Conservation (phyloP, 2,329 filamentous ascomycete genomes). For the Metarhizium humberi region DNA sequence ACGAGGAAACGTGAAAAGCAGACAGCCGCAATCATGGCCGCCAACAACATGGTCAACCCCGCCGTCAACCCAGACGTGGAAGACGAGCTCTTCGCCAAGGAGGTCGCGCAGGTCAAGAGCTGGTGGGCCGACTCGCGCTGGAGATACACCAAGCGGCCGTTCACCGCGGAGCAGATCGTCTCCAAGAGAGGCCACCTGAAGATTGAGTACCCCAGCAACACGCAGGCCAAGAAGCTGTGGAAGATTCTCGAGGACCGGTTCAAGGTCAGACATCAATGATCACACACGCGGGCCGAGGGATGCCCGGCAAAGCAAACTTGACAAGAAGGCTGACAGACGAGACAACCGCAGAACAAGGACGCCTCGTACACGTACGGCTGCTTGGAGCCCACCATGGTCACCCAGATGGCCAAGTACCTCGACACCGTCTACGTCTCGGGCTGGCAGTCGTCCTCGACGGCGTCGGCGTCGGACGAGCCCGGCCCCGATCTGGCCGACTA, state of each 20-base stretch:
- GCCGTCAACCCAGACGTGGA: slow-evolving; percentile 47
- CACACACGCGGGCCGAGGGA: neutral
- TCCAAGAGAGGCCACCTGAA: slow-evolving; percentile 86
- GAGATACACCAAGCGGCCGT: slow-evolving; percentile 85
- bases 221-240: slow-evolving; percentile 91
- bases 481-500: slow-evolving; percentile 98
- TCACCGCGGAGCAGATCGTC: slow-evolving; percentile 94
- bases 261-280: slow-evolving; percentile 41
- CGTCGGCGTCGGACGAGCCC: slow-evolving; percentile 88
- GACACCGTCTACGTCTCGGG: slow-evolving; percentile 98
- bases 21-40: slow-evolving; percentile 37
- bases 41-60: slow-evolving; percentile 52
- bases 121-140: slow-evolving; percentile 94
- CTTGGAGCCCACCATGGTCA: slow-evolving; percentile 95
- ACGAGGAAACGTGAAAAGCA: no score
- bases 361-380: slow-evolving; percentile 95
- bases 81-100: slow-evolving; percentile 63
- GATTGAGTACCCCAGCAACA: slow-evolving; percentile 86
- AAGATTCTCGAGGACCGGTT: slow-evolving; percentile 78
- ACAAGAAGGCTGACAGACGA: neutral
- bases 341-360: slow-evolving; percentile 50
- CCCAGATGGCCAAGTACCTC: slow-evolving; percentile 98
- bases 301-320: no score
- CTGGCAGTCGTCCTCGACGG: slow-evolving; percentile 97
- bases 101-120: slow-evolving; percentile 80